Percentiles rank a stretch among this genome's conserved stretches.
Evolutionary conservation across 2,329 filamentous ascomycete species (phyloP).

Genomic region (Aspergillus carbonarius): DNA sequence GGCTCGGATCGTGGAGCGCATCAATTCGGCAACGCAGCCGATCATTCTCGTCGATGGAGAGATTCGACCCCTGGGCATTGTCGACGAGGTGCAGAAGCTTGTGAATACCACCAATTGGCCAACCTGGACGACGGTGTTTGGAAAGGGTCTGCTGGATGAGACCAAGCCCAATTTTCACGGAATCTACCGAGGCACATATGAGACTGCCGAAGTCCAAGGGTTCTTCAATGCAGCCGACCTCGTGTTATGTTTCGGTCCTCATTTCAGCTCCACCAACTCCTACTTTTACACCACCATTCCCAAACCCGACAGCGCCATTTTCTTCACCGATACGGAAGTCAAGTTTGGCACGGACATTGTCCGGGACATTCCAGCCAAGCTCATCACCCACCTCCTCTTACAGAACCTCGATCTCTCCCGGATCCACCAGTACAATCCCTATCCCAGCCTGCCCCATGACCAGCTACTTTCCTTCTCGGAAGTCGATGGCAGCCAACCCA

Average conservation of each 20-base stretch:
- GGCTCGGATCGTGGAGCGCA: slow-evolving; percentile 36
- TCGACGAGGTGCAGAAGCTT: slow-evolving; percentile 43
- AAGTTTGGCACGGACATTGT: background rate
- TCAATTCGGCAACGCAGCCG: slow-evolving; percentile 47
- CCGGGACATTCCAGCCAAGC: background rate
- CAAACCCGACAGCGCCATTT: background rate
- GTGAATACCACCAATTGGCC: slow-evolving; percentile 46
- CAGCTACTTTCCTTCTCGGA: background rate
- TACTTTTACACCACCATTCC: background rate
- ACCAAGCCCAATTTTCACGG: slow-evolving; percentile 49
- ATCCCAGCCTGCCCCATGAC: background rate
- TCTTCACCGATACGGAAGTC: background rate
- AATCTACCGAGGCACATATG: slow-evolving; percentile 37
- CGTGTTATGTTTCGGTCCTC: slow-evolving; percentile 42
- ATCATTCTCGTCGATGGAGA: slow-evolving; percentile 55
- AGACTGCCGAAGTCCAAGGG: slow-evolving; percentile 5
- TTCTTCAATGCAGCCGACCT: slow-evolving; percentile 41
- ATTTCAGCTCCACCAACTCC: background rate
- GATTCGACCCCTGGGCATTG: slow-evolving; percentile 39
- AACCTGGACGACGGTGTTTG: slow-evolving; percentile 48
- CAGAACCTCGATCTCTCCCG: background rate
- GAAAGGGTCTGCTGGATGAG: slow-evolving; percentile 53
- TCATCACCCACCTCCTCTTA: background rate
- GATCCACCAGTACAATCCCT: background rate
- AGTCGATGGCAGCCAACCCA: background rate